Evolutionary conservation across 2,329 filamentous ascomycete genomes (phyloP).

Genomic region (Colletotrichum scovillei): DNA sequence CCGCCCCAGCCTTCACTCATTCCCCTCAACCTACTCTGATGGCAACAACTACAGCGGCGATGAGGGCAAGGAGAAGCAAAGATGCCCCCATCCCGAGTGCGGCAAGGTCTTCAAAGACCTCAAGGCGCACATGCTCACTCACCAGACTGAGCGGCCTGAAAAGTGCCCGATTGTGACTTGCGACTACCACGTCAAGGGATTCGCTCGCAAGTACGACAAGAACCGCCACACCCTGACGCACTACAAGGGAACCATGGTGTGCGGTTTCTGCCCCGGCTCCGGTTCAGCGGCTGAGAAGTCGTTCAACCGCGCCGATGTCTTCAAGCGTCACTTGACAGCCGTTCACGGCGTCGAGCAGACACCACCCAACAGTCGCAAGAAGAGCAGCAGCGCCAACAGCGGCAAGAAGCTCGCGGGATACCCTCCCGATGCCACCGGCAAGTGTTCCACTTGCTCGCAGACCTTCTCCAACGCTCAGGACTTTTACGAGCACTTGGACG

Average conservation of each 20-base stretch:
- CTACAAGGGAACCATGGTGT: slow-evolving; percentile 98
- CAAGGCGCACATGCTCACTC: slow-evolving; percentile 94
- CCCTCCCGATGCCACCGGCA: slow-evolving; percentile 84
- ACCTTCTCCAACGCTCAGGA: slow-evolving; percentile 95
- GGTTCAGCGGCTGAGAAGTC: slow-evolving; percentile 92
- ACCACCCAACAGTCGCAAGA: slow-evolving; percentile 90
- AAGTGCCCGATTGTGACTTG: slow-evolving; percentile 94
- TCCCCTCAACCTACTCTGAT: slow-evolving; percentile 70
- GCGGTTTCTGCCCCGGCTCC: slow-evolving; percentile 91
- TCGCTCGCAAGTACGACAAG: slow-evolving; percentile 96
- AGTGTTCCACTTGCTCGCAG: slow-evolving; percentile 92
- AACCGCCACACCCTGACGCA: slow-evolving; percentile 94
- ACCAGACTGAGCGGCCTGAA: slow-evolving; percentile 89
- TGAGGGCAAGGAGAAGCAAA: slow-evolving; percentile 74
- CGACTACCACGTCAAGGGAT: slow-evolving; percentile 92
- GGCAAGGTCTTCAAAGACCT: slow-evolving; percentile 90
- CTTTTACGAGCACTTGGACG: slow-evolving; percentile 96
- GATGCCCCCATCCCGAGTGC: slow-evolving; percentile 86
- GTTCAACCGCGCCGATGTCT: slow-evolving; percentile 95
- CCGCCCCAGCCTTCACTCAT: slow-evolving; percentile 74
- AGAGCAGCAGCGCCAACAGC: slow-evolving; percentile 54
- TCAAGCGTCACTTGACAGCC: slow-evolving; percentile 92
- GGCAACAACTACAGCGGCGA: slow-evolving; percentile 70
- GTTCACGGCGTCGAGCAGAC: slow-evolving; percentile 95
- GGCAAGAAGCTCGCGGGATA: slow-evolving; percentile 78